These are phyloP conservation scores for Pseudonectria buxi DNA, from an alignment of 2,329 filamentous ascomycete genomes.

Conservation along the genomic window DNA sequence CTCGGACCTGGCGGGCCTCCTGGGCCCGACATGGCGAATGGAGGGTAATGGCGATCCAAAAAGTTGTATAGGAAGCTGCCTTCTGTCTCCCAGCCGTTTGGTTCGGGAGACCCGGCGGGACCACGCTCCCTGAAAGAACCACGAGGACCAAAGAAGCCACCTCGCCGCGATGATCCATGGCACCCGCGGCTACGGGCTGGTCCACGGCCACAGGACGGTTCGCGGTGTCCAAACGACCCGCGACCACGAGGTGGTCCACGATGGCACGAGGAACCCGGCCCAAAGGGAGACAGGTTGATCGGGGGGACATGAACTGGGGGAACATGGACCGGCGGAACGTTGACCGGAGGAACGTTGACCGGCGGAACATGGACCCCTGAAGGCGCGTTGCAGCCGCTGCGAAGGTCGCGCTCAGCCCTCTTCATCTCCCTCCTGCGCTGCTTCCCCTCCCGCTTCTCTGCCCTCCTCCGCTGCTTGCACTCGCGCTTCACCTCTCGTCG, in stretches of 20 bases:
- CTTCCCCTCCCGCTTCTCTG: conserved; percentile 22
- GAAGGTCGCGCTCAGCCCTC: conserved; percentile 23
- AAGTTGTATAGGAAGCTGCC: no score
- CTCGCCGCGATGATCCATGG: conserved; percentile 3
- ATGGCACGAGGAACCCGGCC: no score
- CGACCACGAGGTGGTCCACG: not conserved
- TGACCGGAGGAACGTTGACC: conserved; percentile 3
- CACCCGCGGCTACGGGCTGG: conserved; percentile 8
- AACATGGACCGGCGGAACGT: not conserved
- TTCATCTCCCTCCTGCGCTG: conserved; percentile 25
- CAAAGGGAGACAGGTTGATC: not conserved
- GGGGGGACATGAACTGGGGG: not conserved
- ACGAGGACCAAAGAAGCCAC: conserved; percentile 8
- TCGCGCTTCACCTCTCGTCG: conserved; percentile 28
- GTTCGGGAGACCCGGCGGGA: no score
- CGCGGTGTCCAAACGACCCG: conserved; percentile 3
- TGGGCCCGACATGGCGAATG: conserved; percentile 5
- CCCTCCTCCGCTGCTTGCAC: conserved; percentile 14
- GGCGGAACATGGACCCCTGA: conserved; percentile 1
- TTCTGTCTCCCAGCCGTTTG: no score
- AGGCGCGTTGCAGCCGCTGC: conserved; percentile 13
- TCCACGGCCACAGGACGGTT: conserved; percentile 4
- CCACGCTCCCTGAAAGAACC: conserved; percentile 6
- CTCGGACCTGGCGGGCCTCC: conserved; percentile 6
- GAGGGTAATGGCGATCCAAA: no score